phyloP scores from a whole-genome alignment of 2,329 filamentous ascomycete species.

The Aulographum hederae region DNA sequence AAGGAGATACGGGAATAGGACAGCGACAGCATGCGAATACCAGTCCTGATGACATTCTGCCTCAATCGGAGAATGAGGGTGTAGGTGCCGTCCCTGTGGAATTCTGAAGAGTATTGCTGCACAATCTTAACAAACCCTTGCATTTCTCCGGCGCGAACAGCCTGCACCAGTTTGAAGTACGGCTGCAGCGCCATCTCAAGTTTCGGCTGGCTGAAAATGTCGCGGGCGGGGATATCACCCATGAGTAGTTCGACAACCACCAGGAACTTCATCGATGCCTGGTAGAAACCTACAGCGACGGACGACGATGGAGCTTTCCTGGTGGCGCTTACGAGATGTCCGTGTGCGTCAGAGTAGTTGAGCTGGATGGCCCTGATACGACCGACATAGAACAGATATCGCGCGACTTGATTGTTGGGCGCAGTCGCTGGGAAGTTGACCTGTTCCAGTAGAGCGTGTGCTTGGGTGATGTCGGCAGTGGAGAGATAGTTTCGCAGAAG shows the following conservation, averaged over 20 bases:
- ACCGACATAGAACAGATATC: constrained; percentile 93
- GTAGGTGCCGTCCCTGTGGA: constrained; percentile 89
- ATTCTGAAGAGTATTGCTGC: constrained; percentile 60
- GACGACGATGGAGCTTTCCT: constrained; percentile 84
- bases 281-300: constrained; percentile 84
- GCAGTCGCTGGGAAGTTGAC: constrained; percentile 88
- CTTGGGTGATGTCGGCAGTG: constrained; percentile 92
- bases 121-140: constrained; percentile 85
- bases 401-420: constrained; percentile 93
- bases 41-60: constrained; percentile 98
- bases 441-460: constrained; percentile 87
- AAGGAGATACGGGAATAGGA: constrained; percentile 96
- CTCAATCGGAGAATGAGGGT: constrained; percentile 84
- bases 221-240: constrained; percentile 94
- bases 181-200: constrained; percentile 79
- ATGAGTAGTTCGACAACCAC: constrained; percentile 93
- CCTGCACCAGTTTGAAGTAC: constrained; percentile 86
- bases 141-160: constrained; percentile 88
- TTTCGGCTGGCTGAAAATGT: constrained; percentile 76
- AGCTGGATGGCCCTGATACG: constrained; percentile 93
- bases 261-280: constrained; percentile 89
- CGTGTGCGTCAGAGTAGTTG: constrained; percentile 90
- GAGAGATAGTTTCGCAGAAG: constrained; percentile 89
- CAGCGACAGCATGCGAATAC: constrained; percentile 96
- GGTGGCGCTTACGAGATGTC: constrained; percentile 81